Evolutionary conservation across 164 flowering plant species (phyloP).

Genomic region (Malania oleifera): DNA sequence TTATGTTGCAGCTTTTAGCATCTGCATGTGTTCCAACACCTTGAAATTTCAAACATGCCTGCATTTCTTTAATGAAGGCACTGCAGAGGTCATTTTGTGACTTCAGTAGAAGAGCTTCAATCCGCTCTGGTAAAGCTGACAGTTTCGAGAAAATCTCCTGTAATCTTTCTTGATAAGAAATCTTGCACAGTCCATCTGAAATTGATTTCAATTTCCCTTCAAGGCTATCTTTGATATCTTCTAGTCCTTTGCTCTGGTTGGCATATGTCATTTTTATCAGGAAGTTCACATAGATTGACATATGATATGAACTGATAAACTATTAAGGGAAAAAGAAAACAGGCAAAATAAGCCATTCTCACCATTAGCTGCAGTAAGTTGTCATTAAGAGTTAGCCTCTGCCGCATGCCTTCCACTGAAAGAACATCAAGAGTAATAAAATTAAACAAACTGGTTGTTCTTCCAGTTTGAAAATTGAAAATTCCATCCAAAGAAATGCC

Average conservation of each 20-base stretch:
- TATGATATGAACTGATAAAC: not conserved
- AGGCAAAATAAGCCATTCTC: conserved; percentile 15
- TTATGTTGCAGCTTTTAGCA: not conserved
- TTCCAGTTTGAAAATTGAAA: not conserved
- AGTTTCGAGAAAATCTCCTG: conserved; percentile 34
- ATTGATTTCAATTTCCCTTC: conserved; percentile 51
- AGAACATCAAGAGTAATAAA: conserved; percentile 9
- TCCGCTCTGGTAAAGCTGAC: conserved; percentile 46
- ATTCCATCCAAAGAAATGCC: too few relatives aligned
- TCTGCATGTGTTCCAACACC: not conserved
- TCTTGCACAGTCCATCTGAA: conserved; percentile 42
- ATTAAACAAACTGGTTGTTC: not conserved
- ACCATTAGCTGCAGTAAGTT: conserved; percentile 66
- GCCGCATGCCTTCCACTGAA: conserved; percentile 68
- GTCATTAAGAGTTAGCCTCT: conserved; percentile 56
- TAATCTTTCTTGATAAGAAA: conserved; percentile 33
- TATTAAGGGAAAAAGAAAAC: conserved; percentile 2
- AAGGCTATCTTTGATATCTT: conserved; percentile 54
- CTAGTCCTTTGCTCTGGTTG: conserved; percentile 65
- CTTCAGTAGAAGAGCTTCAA: conserved; percentile 39
- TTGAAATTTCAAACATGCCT: conserved; percentile 29
- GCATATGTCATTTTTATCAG: conserved; percentile 13
- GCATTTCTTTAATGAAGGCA: conserved; percentile 46
- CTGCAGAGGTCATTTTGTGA: conserved; percentile 36
- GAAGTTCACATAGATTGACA: conserved; percentile 6